These are phyloP conservation scores for Mrakia blollopis DNA, from an alignment of 768 basidiomycete species.

Conservation along the genomic window DNA sequence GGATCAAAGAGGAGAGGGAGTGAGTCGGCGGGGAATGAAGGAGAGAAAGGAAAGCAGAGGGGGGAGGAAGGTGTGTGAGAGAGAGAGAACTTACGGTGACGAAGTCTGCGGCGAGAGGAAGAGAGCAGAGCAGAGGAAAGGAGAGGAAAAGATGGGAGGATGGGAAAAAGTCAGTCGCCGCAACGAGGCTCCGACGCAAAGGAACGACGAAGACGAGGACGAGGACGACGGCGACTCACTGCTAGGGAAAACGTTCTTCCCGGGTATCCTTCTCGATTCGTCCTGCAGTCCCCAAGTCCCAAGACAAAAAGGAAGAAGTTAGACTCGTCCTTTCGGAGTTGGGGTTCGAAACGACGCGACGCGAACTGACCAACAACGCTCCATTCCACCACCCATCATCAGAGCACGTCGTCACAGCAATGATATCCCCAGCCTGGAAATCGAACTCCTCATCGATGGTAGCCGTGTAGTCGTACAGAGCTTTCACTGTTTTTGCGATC, in stretches of 20 bases:
- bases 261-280: conserved; percentile 56
- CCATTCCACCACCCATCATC: conserved; percentile 96
- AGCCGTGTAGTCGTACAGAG: conserved; percentile 78
- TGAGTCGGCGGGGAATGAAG: too few species aligned
- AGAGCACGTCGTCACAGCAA: conserved; percentile 78
- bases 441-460: conserved; percentile 91
- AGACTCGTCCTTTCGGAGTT: background rate
- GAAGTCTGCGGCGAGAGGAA: background rate
- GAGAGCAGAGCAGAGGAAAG: background rate
- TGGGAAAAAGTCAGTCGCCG: background rate
- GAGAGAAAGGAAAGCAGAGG: too few species aligned
- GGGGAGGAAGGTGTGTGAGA: too few species aligned
- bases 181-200: too few species aligned
- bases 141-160: background rate
- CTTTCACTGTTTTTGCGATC: conserved; percentile 59
- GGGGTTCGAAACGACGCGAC: background rate
- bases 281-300: background rate
- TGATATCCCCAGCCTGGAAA: conserved; percentile 90
- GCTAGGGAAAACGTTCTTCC: conserved; percentile 77
- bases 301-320: background rate
- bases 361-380: conserved; percentile 55
- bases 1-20: too few species aligned
- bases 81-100: background rate
- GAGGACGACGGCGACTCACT: conserved; percentile 38
- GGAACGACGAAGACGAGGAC: background rate